phyloP scores from a whole-genome alignment of 257 asterid genomes.

The Orobanche coerulescens region DNA sequence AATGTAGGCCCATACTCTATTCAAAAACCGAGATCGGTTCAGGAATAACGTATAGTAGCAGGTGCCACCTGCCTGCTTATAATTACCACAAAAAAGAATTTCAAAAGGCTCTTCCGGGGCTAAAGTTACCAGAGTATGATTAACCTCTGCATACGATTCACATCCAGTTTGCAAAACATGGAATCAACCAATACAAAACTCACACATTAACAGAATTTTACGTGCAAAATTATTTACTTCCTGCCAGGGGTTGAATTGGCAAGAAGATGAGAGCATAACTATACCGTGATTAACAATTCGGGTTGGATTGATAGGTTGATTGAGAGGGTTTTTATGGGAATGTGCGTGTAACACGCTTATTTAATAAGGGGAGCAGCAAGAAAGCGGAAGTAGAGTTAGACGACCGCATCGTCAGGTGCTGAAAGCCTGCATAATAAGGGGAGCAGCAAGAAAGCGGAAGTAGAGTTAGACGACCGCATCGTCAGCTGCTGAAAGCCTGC shows the following conservation, averaged over 20 bases:
- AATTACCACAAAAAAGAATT: too few relatives aligned
- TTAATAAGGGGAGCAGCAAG: conserved; percentile 7
- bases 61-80: too few relatives aligned
- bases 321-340: conserved; percentile 33
- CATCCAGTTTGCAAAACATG: conserved; percentile 19
- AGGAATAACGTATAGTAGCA: too few relatives aligned
- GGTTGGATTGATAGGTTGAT: conserved; percentile 25
- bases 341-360: conserved; percentile 18
- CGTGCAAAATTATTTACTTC: conserved; percentile 24
- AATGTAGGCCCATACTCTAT: too few relatives aligned
- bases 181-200: neutral
- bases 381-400: neutral
- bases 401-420: too few relatives aligned
- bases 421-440: too few relatives aligned
- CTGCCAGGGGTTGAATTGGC: conserved; percentile 31
- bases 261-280: conserved; percentile 14
- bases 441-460: neutral
- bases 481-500: too few relatives aligned
- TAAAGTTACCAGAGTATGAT: too few relatives aligned
- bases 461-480: too few relatives aligned
- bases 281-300: conserved; percentile 21
- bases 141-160: neutral
- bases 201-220: conserved; percentile 15
- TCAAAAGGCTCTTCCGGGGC: too few relatives aligned
- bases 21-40: too few relatives aligned